Evolutionary conservation across 805 yeast genomes (phyloP), one percentile per base, ranked within the genome.

Genomic region (Candida ficus): DNA sequence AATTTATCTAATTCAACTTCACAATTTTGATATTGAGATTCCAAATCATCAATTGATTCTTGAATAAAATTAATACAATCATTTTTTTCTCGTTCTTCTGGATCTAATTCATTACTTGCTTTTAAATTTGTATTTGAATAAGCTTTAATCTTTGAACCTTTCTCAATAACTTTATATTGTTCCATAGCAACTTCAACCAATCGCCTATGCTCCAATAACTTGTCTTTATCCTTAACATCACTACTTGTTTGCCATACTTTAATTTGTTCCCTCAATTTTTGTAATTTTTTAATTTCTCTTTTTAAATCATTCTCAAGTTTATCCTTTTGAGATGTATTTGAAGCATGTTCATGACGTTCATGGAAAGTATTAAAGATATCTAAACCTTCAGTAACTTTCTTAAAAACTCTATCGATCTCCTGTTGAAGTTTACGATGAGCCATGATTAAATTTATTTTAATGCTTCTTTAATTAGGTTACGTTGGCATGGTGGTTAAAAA

Each of bases 211-310:
- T 89, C 96, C 46, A 82, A 69, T 45, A 87, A 70, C 21, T 80
- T 73, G 52, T 83, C 85, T 57, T 87, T 93, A 53, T 91, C 95
- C 61, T 95, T 89, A 38, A 90, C 87, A 48, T 90, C 95, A 53
- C 79, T 83, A 48, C 89, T 86, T 17, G 90, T 78, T 60, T 90
- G 71, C 98, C 98, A 91, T 41, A 85, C 85, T 63, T 91, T 91
- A 53, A 91, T 86, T 68, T 89, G 98, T 62, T 91, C 98, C 57
- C 98, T 76, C 49, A 83, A 76, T 57, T 95, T 78, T 60, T 91
- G 99, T 41, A 91, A 72, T 63, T 89, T 91, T 63, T 93, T 91
- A 61, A 93, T 90, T 61, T 93, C 98, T 53, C 91, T 83, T 65
- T 93, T 90, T 59, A 91, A 71, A 59, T 91, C 98, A 41, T 78